Conservation (phyloP, 2,329 filamentous ascomycete genomes). For the Trichoderma koningiopsis region DNA sequence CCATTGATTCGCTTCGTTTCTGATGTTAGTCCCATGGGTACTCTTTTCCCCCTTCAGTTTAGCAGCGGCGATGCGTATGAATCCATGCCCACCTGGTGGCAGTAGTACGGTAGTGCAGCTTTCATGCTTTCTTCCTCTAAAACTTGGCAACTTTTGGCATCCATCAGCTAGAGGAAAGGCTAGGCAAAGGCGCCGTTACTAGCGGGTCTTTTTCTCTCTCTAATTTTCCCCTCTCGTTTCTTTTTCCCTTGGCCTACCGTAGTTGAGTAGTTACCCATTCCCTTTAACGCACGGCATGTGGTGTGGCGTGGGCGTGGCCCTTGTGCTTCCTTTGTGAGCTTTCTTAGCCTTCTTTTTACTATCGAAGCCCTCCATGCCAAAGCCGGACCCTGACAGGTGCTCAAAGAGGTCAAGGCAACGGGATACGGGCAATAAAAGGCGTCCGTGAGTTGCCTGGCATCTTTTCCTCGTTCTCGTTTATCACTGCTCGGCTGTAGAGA, state of each 20-base stretch:
- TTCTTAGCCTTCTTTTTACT: background rate
- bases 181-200: slow-evolving; percentile 8
- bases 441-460: background rate
- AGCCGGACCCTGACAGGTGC: background rate
- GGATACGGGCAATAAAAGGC: background rate
- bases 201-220: background rate
- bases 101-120: background rate
- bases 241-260: background rate
- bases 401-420: background rate
- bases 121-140: background rate
- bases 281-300: background rate
- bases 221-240: background rate
- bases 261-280: background rate
- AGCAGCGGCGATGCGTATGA: background rate
- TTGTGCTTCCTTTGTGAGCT: background rate
- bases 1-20: background rate
- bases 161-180: background rate
- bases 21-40: background rate
- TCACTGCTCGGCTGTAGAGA: background rate
- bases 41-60: background rate
- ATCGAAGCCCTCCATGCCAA: background rate
- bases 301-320: background rate
- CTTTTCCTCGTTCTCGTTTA: background rate
- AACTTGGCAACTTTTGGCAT: background rate
- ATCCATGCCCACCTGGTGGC: background rate